These are phyloP conservation scores for Psidium guajava DNA, from an alignment of 345 rosid species.

Conservation along the genomic window DNA sequence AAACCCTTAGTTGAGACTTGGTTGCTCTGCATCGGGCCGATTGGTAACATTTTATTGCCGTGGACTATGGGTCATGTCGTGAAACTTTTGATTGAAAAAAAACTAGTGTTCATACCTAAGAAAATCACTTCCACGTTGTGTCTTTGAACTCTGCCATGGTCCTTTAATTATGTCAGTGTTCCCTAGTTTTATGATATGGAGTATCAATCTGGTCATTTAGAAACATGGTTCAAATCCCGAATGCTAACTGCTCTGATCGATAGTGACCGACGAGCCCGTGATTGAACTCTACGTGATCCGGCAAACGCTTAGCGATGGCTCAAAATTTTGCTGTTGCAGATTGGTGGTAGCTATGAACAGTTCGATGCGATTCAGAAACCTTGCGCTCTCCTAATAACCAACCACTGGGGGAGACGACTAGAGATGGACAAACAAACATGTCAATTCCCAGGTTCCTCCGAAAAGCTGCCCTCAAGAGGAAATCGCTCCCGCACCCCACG, in stretches of 20 bases:
- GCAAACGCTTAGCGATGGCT: background rate
- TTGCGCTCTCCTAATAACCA: background rate
- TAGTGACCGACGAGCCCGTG: background rate
- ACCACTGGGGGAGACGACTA: background rate
- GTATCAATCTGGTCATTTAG: background rate
- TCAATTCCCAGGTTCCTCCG: conserved; percentile 9
- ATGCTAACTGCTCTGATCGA: background rate
- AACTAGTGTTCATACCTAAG: background rate
- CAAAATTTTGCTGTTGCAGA: conserved; percentile 11
- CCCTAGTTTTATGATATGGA: background rate
- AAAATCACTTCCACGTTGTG: background rate
- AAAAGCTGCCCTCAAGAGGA: background rate
- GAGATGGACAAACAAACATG: background rate
- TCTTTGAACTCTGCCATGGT: background rate
- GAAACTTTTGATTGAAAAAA: background rate
- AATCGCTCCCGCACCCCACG: conserved; percentile 9
- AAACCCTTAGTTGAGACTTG: background rate
- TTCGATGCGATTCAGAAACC: conserved; percentile 1
- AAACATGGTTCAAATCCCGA: background rate
- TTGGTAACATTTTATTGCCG: background rate
- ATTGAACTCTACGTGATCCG: background rate
- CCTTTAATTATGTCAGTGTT: background rate
- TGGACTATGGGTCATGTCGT: background rate
- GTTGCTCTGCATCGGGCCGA: background rate
- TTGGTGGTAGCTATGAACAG: background rate